phyloP scores from a whole-genome alignment of 2,329 filamentous ascomycete genomes.

The Fusarium sp. region DNA sequence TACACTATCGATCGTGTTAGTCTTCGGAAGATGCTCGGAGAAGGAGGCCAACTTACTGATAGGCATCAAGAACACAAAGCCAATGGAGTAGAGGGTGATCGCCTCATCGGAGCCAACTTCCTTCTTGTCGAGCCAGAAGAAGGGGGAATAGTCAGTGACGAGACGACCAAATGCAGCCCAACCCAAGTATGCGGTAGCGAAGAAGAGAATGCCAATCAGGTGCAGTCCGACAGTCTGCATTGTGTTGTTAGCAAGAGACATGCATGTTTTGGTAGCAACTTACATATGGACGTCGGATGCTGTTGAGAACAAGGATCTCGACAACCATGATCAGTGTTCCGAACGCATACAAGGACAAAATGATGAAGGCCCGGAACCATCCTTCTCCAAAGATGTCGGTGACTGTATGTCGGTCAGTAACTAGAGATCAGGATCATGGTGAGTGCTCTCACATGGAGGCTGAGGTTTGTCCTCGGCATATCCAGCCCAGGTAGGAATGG shows the following conservation, averaged over 20 bases:
- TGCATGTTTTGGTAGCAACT: conserved; percentile 29
- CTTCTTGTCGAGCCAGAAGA: conserved; percentile 63
- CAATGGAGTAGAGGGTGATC: conserved; percentile 57
- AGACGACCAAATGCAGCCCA: conserved; percentile 62
- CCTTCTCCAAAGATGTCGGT: conserved; percentile 61
- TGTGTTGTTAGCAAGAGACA: conserved; percentile 15
- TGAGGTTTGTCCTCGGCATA: conserved; percentile 16
- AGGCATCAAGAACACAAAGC: conserved; percentile 58
- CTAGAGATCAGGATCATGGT: conserved; percentile 22
- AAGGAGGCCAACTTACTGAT: conserved; percentile 54
- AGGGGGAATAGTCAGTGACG: conserved; percentile 58
- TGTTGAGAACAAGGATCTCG: conserved; percentile 63
- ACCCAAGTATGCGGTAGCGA: conserved; percentile 58
- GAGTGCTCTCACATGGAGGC: conserved; percentile 40
- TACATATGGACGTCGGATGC: conserved; percentile 63
- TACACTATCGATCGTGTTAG: conserved; percentile 54
- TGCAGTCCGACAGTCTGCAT: conserved; percentile 59
- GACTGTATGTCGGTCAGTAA: conserved; percentile 49
- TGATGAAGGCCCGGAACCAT: conserved; percentile 59
- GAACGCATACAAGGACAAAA: conserved; percentile 59
- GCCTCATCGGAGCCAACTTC: conserved; percentile 57
- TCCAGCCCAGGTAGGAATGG: conserved; percentile 12
- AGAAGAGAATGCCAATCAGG: conserved; percentile 54
- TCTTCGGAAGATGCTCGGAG: not conserved
- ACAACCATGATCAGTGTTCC: conserved; percentile 57